phyloP scores from a whole-genome alignment of 306 rosid species.

The Cicer arietinum region DNA sequence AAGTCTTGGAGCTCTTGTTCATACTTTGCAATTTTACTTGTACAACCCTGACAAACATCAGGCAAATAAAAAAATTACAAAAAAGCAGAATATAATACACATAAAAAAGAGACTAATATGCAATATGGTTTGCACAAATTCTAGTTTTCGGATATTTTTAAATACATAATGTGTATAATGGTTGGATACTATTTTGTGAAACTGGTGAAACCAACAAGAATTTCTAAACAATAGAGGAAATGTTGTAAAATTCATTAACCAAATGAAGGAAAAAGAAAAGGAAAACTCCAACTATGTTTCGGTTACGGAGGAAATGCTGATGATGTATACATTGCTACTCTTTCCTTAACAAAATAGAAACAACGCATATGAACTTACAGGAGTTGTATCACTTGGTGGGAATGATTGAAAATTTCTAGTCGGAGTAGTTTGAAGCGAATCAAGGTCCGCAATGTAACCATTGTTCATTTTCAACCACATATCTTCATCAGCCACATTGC shows the following conservation, averaged over 20 bases:
- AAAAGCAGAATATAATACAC: conserved; percentile 13
- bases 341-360: conserved; percentile 33
- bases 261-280: neutral
- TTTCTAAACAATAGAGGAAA: conserved; percentile 27
- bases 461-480: conserved; percentile 92
- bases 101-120: neutral
- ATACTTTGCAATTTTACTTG: conserved; percentile 52
- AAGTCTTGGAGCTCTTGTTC: conserved; percentile 63
- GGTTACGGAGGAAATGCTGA: conserved; percentile 16
- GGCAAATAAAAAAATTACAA: conserved; percentile 41
- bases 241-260: conserved; percentile 23
- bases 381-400: conserved; percentile 62
- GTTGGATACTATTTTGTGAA: conserved; percentile 4
- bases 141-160: conserved; percentile 3
- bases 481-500: conserved; percentile 89
- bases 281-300: conserved; percentile 12
- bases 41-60: conserved; percentile 54
- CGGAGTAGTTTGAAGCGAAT: conserved; percentile 82
- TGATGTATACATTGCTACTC: neutral
- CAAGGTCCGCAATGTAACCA: conserved; percentile 83
- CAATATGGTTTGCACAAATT: conserved; percentile 21
- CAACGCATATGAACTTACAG: conserved; percentile 58
- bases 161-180: conserved; percentile 14
- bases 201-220: conserved; percentile 29
- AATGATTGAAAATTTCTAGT: conserved; percentile 72